phyloP scores from a whole-genome alignment of 2,329 filamentous ascomycete genomes.

The Fusarium decemcellulare region DNA sequence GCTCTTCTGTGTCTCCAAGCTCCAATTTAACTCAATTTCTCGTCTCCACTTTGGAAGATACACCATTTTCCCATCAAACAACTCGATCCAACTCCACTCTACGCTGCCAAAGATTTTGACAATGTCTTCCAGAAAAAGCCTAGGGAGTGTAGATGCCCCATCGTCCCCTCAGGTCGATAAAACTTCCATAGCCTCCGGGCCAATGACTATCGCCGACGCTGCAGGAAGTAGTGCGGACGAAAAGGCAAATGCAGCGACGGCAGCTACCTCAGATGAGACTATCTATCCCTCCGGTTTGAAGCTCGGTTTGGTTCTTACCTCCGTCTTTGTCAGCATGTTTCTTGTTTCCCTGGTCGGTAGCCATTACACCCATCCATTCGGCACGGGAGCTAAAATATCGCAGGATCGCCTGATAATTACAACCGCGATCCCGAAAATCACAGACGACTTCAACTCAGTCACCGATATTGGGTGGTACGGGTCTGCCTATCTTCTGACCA shows the following conservation, averaged over 20 bases:
- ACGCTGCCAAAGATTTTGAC: too few species aligned
- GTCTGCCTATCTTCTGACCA: constrained; percentile 56
- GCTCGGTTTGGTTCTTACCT: constrained; percentile 7
- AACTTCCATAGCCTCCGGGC: too few species aligned
- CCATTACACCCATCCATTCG: background rate
- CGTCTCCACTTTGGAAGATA: too few species aligned
- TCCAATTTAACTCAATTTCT: too few species aligned
- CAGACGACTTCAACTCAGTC: constrained; percentile 48
- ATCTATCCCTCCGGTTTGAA: constrained; percentile 9
- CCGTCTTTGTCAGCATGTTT: constrained; percentile 21
- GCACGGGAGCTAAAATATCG: background rate
- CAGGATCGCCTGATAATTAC: constrained; percentile 56
- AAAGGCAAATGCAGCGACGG: too few species aligned
- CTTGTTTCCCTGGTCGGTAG: constrained; percentile 14
- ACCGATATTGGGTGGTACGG: constrained; percentile 51
- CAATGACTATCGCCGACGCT: background rate
- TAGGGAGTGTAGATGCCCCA: too few species aligned
- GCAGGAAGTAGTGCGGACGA: too few species aligned
- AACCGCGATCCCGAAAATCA: constrained; percentile 52
- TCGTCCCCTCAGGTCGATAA: too few species aligned
- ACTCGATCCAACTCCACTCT: too few species aligned
- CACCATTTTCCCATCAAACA: too few species aligned
- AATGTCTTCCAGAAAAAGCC: too few species aligned
- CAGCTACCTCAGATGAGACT: background rate
- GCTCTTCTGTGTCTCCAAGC: too few species aligned